A percentile compares a stretch with the other conserved stretches of the same genome.
phyloP scores from a whole-genome alignment of 108 stramenopile species.

The Nannochloropsis salina region DNA sequence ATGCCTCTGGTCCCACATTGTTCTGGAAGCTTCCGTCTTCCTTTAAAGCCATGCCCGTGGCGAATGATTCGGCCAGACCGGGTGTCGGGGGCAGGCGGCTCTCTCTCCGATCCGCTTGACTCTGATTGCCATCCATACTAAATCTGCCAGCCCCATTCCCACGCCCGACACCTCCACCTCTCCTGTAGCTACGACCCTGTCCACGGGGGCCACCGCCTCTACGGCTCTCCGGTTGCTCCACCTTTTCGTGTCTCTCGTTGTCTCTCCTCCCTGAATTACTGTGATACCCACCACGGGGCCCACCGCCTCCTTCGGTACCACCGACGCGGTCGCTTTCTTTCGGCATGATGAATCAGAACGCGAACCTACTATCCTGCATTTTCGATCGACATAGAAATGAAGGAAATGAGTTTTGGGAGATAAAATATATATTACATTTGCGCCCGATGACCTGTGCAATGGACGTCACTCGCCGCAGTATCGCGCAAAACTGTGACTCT shows the following conservation, averaged over 20 bases:
- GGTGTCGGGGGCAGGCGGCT: background rate
- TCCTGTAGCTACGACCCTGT: background rate
- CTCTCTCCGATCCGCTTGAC: too few relatives aligned
- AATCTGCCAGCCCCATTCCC: background rate
- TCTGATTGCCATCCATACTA: background rate
- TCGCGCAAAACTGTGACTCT: too few relatives aligned
- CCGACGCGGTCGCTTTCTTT: background rate
- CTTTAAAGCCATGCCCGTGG: background rate
- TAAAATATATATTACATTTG: background rate
- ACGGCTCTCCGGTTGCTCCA: background rate
- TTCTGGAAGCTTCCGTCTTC: constrained; percentile 7
- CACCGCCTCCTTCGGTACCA: background rate
- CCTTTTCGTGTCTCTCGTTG: background rate
- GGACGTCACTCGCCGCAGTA: too few relatives aligned
- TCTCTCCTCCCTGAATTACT: background rate
- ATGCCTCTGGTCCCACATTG: constrained; percentile 2
- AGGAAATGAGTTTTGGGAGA: background rate
- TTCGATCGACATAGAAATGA: background rate
- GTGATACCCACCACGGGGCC: background rate
- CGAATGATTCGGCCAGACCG: background rate
- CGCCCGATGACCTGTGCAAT: too few relatives aligned
- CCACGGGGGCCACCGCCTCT: background rate
- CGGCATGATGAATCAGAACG: background rate
- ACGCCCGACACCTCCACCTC: background rate
- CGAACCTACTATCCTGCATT: too few relatives aligned